A percentile compares a stretch with the other conserved stretches of the same genome.
Evolutionary conservation across 257 asterid genomes (phyloP).

Genomic region (Nemophila menziesii): DNA sequence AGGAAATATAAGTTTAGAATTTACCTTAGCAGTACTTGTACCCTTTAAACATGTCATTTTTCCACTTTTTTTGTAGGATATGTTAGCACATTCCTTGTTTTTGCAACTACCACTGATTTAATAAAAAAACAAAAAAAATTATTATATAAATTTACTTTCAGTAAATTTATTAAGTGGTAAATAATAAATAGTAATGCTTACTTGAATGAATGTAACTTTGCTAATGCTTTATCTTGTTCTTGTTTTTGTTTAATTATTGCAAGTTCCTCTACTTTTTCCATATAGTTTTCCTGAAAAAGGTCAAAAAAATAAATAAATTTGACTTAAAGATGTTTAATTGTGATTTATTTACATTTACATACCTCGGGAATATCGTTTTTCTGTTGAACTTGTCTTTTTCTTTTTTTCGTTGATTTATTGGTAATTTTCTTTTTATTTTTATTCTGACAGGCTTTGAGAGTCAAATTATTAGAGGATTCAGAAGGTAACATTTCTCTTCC

Average conservation of each 20-base stretch:
- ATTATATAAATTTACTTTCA: background rate
- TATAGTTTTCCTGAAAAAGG: slow-evolving; percentile 48
- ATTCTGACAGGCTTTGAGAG: slow-evolving; percentile 9
- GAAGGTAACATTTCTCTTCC: slow-evolving; percentile 22
- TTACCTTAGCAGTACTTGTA: slow-evolving; percentile 48
- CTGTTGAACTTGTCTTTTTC: slow-evolving; percentile 15
- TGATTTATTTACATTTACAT: slow-evolving; percentile 10
- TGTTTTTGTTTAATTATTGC: slow-evolving; percentile 73
- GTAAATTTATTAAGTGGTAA: background rate
- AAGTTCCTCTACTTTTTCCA: slow-evolving; percentile 65
- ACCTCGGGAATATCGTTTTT: slow-evolving; percentile 38
- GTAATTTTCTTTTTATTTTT: slow-evolving; percentile 16
- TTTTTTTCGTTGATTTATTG: slow-evolving; percentile 24
- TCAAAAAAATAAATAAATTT: background rate
- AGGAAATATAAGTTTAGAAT: background rate
- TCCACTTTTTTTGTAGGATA: slow-evolving; percentile 21
- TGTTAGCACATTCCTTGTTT: slow-evolving; percentile 22
- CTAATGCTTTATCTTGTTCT: slow-evolving; percentile 60
- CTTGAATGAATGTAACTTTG: slow-evolving; percentile 79
- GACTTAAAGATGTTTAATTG: background rate
- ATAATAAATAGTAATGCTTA: too few relatives aligned
- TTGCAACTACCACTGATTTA: slow-evolving; percentile 43
- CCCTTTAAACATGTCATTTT: slow-evolving; percentile 52
- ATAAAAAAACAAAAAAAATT: slow-evolving; percentile 7
- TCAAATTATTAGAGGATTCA: slow-evolving; percentile 17